phyloP scores from a whole-genome alignment of 129 eudicot species.

The Escallonia rubra region DNA sequence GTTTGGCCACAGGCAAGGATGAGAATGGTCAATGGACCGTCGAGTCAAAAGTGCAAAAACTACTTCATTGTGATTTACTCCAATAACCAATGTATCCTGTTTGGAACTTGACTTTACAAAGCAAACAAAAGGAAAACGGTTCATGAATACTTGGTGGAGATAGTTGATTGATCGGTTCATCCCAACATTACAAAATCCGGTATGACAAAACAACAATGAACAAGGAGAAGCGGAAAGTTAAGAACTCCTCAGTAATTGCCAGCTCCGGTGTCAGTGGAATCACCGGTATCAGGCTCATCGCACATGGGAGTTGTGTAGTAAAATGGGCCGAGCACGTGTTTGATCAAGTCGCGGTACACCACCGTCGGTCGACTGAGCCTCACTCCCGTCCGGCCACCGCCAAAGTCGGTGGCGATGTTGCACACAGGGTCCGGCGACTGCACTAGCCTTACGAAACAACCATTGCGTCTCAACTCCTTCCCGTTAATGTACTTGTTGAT shows the following conservation, averaged over 20 bases:
- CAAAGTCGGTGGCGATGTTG: slow-evolving; percentile 65
- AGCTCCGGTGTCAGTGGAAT: slow-evolving; percentile 19
- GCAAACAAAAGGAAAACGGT: no score
- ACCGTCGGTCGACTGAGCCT: slow-evolving; percentile 60
- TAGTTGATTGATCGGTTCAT: no score
- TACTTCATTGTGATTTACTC: no score
- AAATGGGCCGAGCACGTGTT: slow-evolving; percentile 51
- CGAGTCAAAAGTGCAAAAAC: no score
- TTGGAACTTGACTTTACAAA: no score
- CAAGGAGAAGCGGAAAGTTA: no score
- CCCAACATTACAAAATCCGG: no score
- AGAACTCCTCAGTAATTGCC: slow-evolving; percentile 11
- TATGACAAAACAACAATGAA: no score
- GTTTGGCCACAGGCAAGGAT: no score
- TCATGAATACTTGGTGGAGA: no score
- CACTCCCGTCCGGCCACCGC: slow-evolving; percentile 69
- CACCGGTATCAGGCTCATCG: slow-evolving; percentile 55
- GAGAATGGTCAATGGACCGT: no score
- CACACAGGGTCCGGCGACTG: slow-evolving; percentile 76
- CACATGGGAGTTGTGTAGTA: slow-evolving; percentile 91
- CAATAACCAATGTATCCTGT: no score
- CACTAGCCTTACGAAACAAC: slow-evolving; percentile 72
- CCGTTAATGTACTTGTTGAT: slow-evolving; percentile 42
- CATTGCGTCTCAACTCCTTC: slow-evolving; percentile 46
- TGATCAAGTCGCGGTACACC: slow-evolving; percentile 56